Percentiles rank a stretch among this genome's conserved stretches.
phyloP scores from a whole-genome alignment of 768 basidiomycete species.

The Amanita rubescens region DNA sequence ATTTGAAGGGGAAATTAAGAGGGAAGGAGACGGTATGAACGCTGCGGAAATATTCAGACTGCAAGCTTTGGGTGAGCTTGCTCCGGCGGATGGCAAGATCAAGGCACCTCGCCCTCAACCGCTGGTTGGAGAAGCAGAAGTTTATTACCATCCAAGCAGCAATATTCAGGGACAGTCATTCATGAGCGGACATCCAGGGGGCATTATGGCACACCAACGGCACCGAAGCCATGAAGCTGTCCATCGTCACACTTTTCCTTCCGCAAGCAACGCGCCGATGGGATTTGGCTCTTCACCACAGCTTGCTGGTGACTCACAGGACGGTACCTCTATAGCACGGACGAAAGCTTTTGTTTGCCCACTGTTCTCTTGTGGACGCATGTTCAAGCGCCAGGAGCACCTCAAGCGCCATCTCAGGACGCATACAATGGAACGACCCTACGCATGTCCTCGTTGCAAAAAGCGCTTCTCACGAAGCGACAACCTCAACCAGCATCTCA shows the following conservation, averaged over 20 bases:
- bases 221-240: constrained; percentile 25
- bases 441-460: constrained; percentile 61
- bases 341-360: constrained; percentile 76
- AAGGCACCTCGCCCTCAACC: constrained; percentile 23
- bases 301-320: constrained; percentile 2
- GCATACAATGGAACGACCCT: constrained; percentile 86
- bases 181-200: constrained; percentile 3
- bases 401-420: constrained; percentile 82
- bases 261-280: constrained; percentile 13
- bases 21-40: constrained; percentile 27
- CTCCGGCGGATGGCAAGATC: constrained; percentile 24
- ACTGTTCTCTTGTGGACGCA: constrained; percentile 71
- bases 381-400: constrained; percentile 92
- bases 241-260: constrained; percentile 25
- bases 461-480: constrained; percentile 87
- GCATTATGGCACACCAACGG: constrained; percentile 12
- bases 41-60: constrained; percentile 63
- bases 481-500: constrained; percentile 80
- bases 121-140: constrained; percentile 22
- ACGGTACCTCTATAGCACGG: constrained; percentile 28
- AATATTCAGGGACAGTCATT: constrained; percentile 7
- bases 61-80: constrained; percentile 53
- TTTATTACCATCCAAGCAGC: constrained; percentile 24
- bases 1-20: constrained; percentile 19
- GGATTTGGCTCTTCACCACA: constrained; percentile 9